Evolutionary conservation across 108 stramenopile species (phyloP).

Genomic region (Cyclotella distinguenda): DNA sequence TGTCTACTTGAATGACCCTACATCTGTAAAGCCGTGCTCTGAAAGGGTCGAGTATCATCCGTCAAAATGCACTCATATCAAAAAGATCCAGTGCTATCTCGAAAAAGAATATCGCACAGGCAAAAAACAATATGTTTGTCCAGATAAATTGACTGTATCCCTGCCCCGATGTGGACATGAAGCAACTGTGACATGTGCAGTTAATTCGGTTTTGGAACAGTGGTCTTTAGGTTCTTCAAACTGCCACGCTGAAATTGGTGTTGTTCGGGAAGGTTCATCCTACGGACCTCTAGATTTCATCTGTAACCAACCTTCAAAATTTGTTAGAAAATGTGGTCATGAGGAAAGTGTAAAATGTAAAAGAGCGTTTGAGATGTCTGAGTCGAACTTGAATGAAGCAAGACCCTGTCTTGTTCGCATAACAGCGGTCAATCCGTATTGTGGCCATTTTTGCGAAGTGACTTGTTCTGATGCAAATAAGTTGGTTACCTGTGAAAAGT

Average conservation of each 20-base stretch:
- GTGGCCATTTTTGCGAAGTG: conserved; percentile 22
- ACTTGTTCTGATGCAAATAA: conserved; percentile 7
- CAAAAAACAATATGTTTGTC: conserved; percentile 13
- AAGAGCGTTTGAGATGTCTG: conserved; percentile 17
- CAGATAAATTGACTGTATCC: neutral
- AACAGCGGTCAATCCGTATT: conserved; percentile 3
- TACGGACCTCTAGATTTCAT: conserved; percentile 35
- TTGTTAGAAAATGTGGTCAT: conserved; percentile 24
- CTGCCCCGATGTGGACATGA: conserved; percentile 38
- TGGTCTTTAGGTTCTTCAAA: conserved; percentile 15
- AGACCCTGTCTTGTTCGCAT: conserved; percentile 17
- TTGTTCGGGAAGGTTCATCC: conserved; percentile 27
- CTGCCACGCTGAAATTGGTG: conserved; percentile 21
- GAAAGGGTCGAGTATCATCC: conserved; percentile 18
- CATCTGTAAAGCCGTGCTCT: conserved; percentile 7
- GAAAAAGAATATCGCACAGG: conserved; percentile 8
- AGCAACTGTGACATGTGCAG: conserved; percentile 14
- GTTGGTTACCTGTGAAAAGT: neutral
- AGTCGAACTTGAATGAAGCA: neutral
- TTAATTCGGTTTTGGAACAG: conserved; percentile 1
- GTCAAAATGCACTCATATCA: conserved; percentile 20
- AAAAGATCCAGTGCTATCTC: conserved; percentile 29
- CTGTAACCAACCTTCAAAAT: conserved; percentile 12
- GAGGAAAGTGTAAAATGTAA: conserved; percentile 5
- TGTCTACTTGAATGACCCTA: conserved; percentile 6